Conservation (phyloP, 176 grass and related monocot genomes). For the Ensete ventricosum region DNA sequence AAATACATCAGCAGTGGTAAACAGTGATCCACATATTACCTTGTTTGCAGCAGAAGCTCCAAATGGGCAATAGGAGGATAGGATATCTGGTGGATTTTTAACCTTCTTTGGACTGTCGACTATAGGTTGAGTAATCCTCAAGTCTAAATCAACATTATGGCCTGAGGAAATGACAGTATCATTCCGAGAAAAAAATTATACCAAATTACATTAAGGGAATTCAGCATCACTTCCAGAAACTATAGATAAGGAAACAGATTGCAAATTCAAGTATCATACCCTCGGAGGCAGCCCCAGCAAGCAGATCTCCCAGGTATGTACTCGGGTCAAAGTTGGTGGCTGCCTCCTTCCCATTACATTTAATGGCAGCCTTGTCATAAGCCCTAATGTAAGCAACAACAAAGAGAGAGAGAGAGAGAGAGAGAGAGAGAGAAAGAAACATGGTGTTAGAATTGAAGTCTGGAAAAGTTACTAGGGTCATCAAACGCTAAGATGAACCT, state of each 20-base stretch:
- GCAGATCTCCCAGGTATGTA: constrained; percentile 57
- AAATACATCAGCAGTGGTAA: too few relatives aligned
- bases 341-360: constrained; percentile 85
- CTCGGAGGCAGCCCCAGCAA: constrained; percentile 33
- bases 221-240: not conserved
- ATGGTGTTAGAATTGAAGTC: constrained; percentile 52
- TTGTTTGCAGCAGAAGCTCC: not conserved
- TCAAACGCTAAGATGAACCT: constrained; percentile 59
- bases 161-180: constrained; percentile 15
- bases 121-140: constrained; percentile 84
- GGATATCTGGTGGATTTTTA: constrained; percentile 9
- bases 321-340: constrained; percentile 85
- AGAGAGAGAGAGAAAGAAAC: constrained; percentile 27
- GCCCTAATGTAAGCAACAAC: constrained; percentile 47
- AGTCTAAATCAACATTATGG: constrained; percentile 62
- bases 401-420: constrained; percentile 20
- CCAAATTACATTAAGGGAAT: not conserved
- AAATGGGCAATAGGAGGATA: not conserved
- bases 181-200: not conserved
- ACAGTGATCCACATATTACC: not conserved
- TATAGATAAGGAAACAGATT: not conserved
- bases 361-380: constrained; percentile 92
- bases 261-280: constrained; percentile 31
- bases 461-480: constrained; percentile 27
- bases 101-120: constrained; percentile 50